These are phyloP conservation scores for Pelargonium nanum DNA, from an alignment of 345 rosid species.

Conservation along the genomic window DNA sequence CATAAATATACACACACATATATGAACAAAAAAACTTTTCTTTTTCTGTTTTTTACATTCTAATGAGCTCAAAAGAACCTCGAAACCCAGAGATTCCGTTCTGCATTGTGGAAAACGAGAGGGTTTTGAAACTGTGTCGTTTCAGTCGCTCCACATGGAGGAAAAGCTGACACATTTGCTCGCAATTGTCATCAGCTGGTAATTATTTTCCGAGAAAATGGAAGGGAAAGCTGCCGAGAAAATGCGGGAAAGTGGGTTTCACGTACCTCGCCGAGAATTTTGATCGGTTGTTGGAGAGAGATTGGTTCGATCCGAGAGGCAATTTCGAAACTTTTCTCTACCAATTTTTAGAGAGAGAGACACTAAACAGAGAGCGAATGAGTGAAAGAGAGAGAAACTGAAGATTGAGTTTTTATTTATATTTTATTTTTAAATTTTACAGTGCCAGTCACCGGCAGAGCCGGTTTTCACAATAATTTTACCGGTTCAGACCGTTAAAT, in stretches of 20 bases:
- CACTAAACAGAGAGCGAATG: background rate
- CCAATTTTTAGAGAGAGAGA: background rate
- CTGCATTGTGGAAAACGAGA: conserved; percentile 26
- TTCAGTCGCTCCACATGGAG: conserved; percentile 8
- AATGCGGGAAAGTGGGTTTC: background rate
- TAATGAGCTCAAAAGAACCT: conserved; percentile 13
- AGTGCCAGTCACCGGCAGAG: background rate
- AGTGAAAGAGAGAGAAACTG: background rate
- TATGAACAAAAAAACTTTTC: background rate
- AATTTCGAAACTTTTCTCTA: background rate
- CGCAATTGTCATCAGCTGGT: background rate
- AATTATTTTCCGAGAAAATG: background rate
- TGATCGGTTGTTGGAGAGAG: background rate
- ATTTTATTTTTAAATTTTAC: too few relatives aligned
- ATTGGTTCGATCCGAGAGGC: background rate
- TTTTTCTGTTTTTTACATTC: background rate
- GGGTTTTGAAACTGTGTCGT: conserved; percentile 32
- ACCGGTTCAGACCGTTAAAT: too few relatives aligned
- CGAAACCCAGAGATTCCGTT: conserved; percentile 41
- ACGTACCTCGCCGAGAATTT: background rate
- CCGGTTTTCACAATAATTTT: too few relatives aligned
- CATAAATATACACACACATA: background rate
- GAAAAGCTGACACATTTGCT: background rate
- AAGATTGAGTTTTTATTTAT: too few relatives aligned
- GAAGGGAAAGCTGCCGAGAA: background rate